Evolutionary conservation across 108 stramenopile genomes (phyloP), one percentile per base, ranked within the genome.

Genomic region (Skeletonema tropicum): DNA sequence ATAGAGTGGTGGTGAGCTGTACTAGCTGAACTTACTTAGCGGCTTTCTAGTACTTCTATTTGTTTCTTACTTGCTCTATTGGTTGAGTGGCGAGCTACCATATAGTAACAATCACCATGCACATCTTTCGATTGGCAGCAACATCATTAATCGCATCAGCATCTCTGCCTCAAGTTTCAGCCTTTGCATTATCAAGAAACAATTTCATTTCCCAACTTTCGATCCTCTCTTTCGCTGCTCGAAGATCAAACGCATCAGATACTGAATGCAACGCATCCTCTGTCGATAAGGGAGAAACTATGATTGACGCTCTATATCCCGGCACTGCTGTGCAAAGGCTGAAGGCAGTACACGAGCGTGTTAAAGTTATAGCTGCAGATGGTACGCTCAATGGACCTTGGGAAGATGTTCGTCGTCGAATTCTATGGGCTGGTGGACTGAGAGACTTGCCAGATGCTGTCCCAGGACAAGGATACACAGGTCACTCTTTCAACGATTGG

Each of bases 381-480:
- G 42, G 64, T 0, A 31, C 74, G 11, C 78, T 94, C 23, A 84
- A 86, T 70, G 87, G 74, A 10, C 60, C 68, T 12, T 97, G 96
- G 96, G 86, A 85, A 17, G 73, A 89, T 9, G 92, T 93, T 13
- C 93, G 96, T 21, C 76, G 91, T n/a, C 78, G 79, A 14, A 58
- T 97, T 15, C 69, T 97, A 3, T 95, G 96, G 96, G 96, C 96
- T 13, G 96, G 96, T 8, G 96, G 96, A 25, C 67, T 97, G 36
- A 67, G 78, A 39, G 92, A 95, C 83, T 67, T 97, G 8, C 79
- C 86, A 9, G 49, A 85, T 72, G 88, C 87, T 1, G 49, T 64
- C 32, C 96, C 96, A 3, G 96, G 96, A 30, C 74, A 87, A 59
- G 96, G 96, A 38, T 97, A 97, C 72, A 97, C 96, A 25, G 96